A percentile compares a stretch with the other conserved stretches of the same genome.
phyloP scores from a whole-genome alignment of 225 moss, liverwort and hornwort species.

The Straminergon stramineum region DNA sequence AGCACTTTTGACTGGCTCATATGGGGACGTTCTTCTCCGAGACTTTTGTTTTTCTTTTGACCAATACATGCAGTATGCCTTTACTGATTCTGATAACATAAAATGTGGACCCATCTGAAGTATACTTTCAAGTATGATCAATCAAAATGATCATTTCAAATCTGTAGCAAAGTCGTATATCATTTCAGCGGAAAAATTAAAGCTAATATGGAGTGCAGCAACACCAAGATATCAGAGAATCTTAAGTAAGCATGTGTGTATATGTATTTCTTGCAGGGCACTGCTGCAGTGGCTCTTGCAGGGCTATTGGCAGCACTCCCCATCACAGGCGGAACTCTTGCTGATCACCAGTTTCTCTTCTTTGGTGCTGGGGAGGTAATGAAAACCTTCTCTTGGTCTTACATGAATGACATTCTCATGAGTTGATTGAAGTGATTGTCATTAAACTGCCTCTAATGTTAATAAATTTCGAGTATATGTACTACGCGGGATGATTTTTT shows the following conservation, averaged over 20 bases:
- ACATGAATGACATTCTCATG: neutral
- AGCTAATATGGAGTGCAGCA: neutral
- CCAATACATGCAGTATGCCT: neutral
- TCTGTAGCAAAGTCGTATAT: neutral
- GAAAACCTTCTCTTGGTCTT: neutral
- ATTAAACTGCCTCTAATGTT: neutral
- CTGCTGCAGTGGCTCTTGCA: conserved; percentile 75
- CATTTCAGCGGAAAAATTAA: neutral
- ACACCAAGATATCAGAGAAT: neutral
- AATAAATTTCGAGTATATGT: too few species aligned
- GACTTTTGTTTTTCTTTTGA: neutral
- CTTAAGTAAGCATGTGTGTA: neutral
- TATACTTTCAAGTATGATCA: neutral
- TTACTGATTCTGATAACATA: neutral
- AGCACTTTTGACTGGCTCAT: neutral
- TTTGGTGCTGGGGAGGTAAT: conserved; percentile 88
- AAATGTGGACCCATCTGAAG: neutral
- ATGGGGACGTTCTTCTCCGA: neutral
- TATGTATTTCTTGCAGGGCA: conserved; percentile 32
- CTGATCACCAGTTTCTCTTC: conserved; percentile 74
- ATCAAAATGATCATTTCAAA: neutral
- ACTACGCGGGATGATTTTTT: neutral
- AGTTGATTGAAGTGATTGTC: neutral
- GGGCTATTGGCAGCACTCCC: conserved; percentile 76
- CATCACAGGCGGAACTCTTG: conserved; percentile 59